Evolutionary conservation across 2,329 filamentous ascomycete species (phyloP).

Genomic region (Fusarium penzigii): DNA sequence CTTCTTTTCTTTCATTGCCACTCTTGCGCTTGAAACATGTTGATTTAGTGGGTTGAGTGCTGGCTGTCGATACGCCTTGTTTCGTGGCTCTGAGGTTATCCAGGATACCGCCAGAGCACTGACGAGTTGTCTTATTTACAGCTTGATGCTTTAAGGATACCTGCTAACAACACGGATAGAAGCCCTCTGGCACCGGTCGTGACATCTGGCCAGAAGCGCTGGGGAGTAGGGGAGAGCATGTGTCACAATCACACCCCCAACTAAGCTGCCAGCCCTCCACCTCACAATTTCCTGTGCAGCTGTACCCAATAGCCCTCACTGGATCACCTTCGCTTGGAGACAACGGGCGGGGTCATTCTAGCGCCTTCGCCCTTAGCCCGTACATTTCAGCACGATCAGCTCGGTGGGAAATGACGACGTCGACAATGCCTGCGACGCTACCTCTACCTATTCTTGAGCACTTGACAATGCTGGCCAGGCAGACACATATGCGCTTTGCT

Average conservation of each 20-base stretch:
- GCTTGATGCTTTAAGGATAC: slow-evolving; percentile 30
- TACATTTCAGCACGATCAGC: slow-evolving; percentile 31
- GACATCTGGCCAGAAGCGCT: slow-evolving; percentile 18
- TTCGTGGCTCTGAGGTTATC: slow-evolving; percentile 16
- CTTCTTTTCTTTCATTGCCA: slow-evolving; percentile 5
- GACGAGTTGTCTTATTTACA: slow-evolving; percentile 13
- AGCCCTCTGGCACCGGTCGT: slow-evolving; percentile 21
- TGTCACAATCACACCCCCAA: slow-evolving; percentile 26
- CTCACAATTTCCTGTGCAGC: slow-evolving; percentile 20
- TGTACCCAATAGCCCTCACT: slow-evolving; percentile 23
- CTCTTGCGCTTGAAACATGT: neutral
- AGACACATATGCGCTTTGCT: too few species aligned
- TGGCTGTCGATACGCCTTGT: slow-evolving; percentile 16
- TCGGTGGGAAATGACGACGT: slow-evolving; percentile 13
- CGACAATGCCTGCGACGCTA: slow-evolving; percentile 5
- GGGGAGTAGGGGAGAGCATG: slow-evolving; percentile 23
- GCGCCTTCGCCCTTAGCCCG: slow-evolving; percentile 30
- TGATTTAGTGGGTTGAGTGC: slow-evolving; percentile 2
- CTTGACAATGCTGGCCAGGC: too few species aligned
- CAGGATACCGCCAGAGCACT: slow-evolving; percentile 9
- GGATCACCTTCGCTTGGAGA: slow-evolving; percentile 13
- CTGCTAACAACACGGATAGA: slow-evolving; percentile 24
- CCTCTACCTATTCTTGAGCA: slow-evolving; percentile 5
- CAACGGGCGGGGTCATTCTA: slow-evolving; percentile 30
- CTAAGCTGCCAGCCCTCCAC: slow-evolving; percentile 7